Evolutionary conservation across 441 rosid species (phyloP).

Genomic region (Sinapis alba): DNA sequence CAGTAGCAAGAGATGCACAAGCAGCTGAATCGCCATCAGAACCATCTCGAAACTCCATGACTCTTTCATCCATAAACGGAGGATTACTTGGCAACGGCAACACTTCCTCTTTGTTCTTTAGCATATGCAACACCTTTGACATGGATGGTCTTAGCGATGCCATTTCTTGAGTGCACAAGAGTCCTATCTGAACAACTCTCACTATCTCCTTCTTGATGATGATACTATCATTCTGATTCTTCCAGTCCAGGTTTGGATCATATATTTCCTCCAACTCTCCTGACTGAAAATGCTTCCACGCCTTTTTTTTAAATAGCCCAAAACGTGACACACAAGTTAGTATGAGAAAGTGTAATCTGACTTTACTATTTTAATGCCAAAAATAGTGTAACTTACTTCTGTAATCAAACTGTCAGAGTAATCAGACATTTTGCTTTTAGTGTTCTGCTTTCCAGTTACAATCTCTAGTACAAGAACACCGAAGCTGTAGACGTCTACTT

Average conservation of each 20-base stretch:
- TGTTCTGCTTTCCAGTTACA: constrained; percentile 79
- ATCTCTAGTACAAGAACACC: constrained; percentile 91
- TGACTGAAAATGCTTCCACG: constrained; percentile 78
- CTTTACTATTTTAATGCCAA: neutral
- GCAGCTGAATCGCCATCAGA: constrained; percentile 54
- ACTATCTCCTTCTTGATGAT: constrained; percentile 52
- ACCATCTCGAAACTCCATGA: constrained; percentile 72
- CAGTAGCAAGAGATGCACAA: constrained; percentile 66
- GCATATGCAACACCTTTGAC: constrained; percentile 75
- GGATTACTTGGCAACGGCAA: constrained; percentile 79
- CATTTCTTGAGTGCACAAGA: constrained; percentile 83
- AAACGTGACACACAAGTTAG: neutral
- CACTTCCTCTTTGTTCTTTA: constrained; percentile 64
- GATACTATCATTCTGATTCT: constrained; percentile 43
- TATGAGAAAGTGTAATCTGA: constrained; percentile 5
- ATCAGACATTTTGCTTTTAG: constrained; percentile 69
- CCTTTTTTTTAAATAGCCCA: constrained; percentile 41
- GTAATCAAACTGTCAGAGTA: constrained; percentile 41
- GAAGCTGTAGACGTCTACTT: constrained; percentile 90
- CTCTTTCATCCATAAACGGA: constrained; percentile 81
- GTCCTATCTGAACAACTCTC: constrained; percentile 75
- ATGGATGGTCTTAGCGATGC: constrained; percentile 75
- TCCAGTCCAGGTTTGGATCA: constrained; percentile 67
- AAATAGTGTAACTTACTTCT: constrained; percentile 31
- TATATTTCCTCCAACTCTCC: constrained; percentile 67